These are phyloP conservation scores for Fusarium robinianum DNA, from an alignment of 2,329 filamentous ascomycete species.

Conservation along the genomic window DNA sequence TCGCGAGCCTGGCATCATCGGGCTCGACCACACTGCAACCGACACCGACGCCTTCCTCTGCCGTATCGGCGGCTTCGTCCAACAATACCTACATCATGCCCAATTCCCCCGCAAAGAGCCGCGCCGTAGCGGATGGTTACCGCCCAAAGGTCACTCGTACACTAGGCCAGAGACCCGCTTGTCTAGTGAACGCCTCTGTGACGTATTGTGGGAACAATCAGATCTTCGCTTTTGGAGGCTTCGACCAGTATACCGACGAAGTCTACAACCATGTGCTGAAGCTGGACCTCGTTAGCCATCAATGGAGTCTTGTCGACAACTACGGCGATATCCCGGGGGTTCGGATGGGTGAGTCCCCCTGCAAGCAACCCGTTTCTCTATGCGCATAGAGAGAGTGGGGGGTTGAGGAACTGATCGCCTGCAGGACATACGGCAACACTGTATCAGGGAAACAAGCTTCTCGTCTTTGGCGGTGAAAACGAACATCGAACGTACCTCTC, in stretches of 20 bases:
- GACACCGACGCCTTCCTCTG: constrained; percentile 32
- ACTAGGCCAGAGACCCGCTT: constrained; percentile 82
- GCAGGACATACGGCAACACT: constrained; percentile 90
- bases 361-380: neutral
- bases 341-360: constrained; percentile 76
- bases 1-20: constrained; percentile 37
- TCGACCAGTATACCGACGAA: constrained; percentile 98
- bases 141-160: constrained; percentile 82
- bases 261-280: constrained; percentile 97
- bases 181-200: constrained; percentile 95
- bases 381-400: no score
- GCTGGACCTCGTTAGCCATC: constrained; percentile 82
- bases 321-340: constrained; percentile 98
- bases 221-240: constrained; percentile 97
- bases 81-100: constrained; percentile 91
- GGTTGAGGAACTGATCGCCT: constrained; percentile 11
- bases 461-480: constrained; percentile 97
- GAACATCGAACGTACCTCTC: constrained; percentile 95
- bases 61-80: constrained; percentile 47
- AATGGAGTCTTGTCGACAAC: constrained; percentile 97
- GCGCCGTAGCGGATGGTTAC: constrained; percentile 72
- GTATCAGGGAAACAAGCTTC: constrained; percentile 91
- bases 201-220: constrained; percentile 98
- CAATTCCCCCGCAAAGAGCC: constrained; percentile 74
- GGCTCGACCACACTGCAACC: constrained; percentile 34